Evolutionary conservation across 2,329 filamentous ascomycete species (phyloP).

Genomic region (Tetracladium maxilliforme): DNA sequence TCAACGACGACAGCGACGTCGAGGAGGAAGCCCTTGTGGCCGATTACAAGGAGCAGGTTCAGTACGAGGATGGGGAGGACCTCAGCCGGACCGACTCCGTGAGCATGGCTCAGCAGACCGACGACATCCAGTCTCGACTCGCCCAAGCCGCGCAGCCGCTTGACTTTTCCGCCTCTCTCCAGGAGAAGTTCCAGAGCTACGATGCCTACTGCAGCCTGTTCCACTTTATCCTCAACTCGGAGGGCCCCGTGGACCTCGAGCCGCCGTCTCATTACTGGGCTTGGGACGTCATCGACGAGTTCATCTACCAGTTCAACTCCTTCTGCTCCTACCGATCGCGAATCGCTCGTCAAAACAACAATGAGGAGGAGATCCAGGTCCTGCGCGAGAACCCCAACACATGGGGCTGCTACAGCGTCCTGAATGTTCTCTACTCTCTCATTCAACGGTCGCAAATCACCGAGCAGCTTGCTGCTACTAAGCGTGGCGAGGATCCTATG

Average conservation of each 20-base stretch:
- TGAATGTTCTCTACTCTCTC: constrained; percentile 97
- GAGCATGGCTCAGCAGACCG: constrained; percentile 58
- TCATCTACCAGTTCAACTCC: constrained; percentile 99
- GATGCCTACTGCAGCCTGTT: constrained; percentile 99
- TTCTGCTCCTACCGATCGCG: constrained; percentile 96
- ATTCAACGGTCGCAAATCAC: constrained; percentile 97
- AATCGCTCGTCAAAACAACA: constrained; percentile 67
- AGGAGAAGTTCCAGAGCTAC: constrained; percentile 97
- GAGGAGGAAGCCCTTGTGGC: constrained; percentile 93
- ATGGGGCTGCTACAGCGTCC: constrained; percentile 98
- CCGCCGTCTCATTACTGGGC: constrained; percentile 98
- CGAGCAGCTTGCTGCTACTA: constrained; percentile 90
- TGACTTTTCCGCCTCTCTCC: constrained; percentile 88
- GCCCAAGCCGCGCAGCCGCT: constrained; percentile 85
- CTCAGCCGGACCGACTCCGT: constrained; percentile 60
- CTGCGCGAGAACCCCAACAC: constrained; percentile 96
- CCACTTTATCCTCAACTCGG: constrained; percentile 98
- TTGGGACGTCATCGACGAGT: constrained; percentile 99
- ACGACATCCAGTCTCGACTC: constrained; percentile 88
- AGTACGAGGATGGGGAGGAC: constrained; percentile 78
- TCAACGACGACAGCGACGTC: constrained; percentile 77
- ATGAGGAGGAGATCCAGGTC: constrained; percentile 82
- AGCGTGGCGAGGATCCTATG: constrained; percentile 80
- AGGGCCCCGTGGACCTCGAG: constrained; percentile 95
- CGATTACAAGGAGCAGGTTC: constrained; percentile 92